Percentiles rank a stretch among this genome's conserved stretches.
Evolutionary conservation across 306 rosid species (phyloP).

Genomic region (Cajanus cajan): DNA sequence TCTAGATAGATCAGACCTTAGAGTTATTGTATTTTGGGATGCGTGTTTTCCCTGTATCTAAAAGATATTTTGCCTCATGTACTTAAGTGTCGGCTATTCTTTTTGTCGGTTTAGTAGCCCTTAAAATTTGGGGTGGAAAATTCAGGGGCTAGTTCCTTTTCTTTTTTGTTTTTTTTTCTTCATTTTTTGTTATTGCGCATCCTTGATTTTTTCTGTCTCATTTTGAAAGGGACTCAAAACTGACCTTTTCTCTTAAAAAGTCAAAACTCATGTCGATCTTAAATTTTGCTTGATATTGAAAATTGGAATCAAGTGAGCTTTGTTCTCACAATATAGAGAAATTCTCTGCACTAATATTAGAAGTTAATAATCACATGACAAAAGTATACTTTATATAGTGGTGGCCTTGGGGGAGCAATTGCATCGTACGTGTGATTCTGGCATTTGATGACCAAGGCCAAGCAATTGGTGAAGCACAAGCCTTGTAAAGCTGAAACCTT

Average conservation of each 20-base stretch:
- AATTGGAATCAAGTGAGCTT: not conserved
- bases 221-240: not conserved
- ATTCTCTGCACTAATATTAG: not conserved
- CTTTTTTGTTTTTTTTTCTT: not conserved
- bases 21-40: not conserved
- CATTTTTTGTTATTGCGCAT: not conserved
- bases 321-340: slow-evolving; percentile 5
- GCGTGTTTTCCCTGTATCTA: slow-evolving; percentile 23
- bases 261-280: not conserved
- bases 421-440: no score
- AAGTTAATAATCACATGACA: not conserved
- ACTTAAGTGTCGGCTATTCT: not conserved
- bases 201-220: not conserved
- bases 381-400: not conserved
- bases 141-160: not conserved
- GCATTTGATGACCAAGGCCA: no score
- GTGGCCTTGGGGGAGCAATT: not conserved
- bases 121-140: not conserved
- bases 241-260: no score
- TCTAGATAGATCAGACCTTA: not conserved
- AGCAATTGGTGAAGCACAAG: no score
- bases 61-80: not conserved
- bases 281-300: not conserved
- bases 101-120: not conserved
- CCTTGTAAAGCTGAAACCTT: no score